Evolutionary conservation across 2,329 filamentous ascomycete genomes (phyloP).

Genomic region (Sarocladium kiliense): DNA sequence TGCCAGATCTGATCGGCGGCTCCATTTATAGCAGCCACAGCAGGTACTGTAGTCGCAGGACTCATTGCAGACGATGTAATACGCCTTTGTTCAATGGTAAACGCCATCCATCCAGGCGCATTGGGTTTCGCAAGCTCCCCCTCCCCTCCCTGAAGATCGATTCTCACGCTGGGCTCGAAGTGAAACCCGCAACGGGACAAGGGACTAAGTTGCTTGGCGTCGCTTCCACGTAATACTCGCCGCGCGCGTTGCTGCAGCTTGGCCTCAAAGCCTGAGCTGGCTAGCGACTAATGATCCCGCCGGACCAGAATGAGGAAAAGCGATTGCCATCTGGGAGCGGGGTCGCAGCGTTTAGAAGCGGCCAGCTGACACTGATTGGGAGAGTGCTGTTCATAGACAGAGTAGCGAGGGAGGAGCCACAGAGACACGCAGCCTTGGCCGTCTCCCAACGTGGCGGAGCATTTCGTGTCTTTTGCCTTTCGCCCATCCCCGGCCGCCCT

Average conservation of each 20-base stretch:
- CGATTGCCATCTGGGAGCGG: not conserved
- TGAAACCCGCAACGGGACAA: conserved; percentile 7
- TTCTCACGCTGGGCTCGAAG: not conserved
- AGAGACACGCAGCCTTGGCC: conserved; percentile 7
- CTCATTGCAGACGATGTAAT: not conserved
- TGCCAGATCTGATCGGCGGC: not conserved
- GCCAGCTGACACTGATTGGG: not conserved
- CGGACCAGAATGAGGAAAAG: not conserved
- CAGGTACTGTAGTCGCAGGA: not conserved
- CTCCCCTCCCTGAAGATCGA: not conserved
- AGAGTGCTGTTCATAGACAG: not conserved
- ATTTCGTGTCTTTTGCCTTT: not conserved
- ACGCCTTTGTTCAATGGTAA: not conserved
- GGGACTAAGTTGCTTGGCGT: not conserved
- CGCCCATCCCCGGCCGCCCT: not conserved
- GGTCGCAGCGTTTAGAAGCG: not conserved
- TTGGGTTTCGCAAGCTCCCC: not conserved
- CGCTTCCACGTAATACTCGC: not conserved
- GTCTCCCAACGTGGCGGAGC: conserved; percentile 2
- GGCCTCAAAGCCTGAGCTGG: not conserved
- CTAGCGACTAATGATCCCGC: not conserved
- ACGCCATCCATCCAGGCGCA: not conserved
- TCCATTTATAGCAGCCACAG: not conserved
- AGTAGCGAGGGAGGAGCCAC: not conserved
- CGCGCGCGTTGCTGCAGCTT: not conserved